phyloP scores from a whole-genome alignment of 164 flowering plant genomes.

The Macadamia integrifolia region DNA sequence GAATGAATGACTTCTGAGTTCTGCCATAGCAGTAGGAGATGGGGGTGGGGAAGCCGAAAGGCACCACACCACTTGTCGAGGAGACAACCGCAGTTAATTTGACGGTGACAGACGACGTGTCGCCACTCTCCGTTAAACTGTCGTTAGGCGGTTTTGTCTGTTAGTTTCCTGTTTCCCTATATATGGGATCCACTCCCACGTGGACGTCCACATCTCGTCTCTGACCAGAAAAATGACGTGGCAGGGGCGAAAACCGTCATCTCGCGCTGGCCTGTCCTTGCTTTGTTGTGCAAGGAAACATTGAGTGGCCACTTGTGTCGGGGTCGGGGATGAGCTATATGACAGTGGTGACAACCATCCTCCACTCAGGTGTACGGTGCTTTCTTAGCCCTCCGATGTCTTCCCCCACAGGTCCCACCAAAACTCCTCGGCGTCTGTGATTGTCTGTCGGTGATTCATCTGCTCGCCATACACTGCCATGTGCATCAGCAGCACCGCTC shows the following conservation, averaged over 20 bases:
- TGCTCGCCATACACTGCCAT: background rate
- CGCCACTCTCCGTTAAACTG: background rate
- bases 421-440: background rate
- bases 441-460: background rate
- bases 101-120: constrained; percentile 7
- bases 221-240: constrained; percentile 7
- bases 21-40: background rate
- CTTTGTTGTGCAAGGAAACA: constrained; percentile 18
- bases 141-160: constrained; percentile 6
- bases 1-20: background rate
- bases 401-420: background rate
- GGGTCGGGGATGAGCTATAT: background rate
- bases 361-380: background rate
- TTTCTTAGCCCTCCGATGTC: background rate
- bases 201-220: constrained; percentile 15
- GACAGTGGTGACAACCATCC: background rate
- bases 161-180: background rate
- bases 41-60: no score
- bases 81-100: background rate
- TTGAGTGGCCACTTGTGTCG: constrained; percentile 8
- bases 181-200: constrained; percentile 14
- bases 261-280: constrained; percentile 20
- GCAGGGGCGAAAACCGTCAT: constrained; percentile 6
- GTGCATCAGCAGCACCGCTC: background rate
- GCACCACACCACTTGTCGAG: background rate